Percentiles rank a stretch among this genome's conserved stretches.
phyloP scores from a whole-genome alignment of 257 asterid species.

The Phtheirospermum japonicum region DNA sequence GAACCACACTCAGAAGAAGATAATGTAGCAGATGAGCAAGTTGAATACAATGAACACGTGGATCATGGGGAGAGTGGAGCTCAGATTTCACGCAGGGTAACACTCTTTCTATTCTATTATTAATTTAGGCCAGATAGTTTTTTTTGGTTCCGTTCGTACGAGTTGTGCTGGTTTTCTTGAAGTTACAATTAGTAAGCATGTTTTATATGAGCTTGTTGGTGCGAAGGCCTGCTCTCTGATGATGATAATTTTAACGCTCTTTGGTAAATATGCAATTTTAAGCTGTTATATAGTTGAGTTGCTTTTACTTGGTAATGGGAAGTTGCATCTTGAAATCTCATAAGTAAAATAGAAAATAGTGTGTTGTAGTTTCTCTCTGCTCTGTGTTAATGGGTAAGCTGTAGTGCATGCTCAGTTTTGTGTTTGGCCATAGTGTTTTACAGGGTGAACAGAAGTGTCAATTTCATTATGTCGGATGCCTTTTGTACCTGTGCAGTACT shows the following conservation, averaged over 20 bases:
- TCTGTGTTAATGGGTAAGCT: background rate
- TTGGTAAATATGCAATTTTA: background rate
- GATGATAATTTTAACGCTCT: background rate
- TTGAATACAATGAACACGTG: conserved; percentile 45
- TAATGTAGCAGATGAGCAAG: conserved; percentile 44
- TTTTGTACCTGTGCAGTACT: background rate
- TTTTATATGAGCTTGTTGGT: conserved; percentile 3
- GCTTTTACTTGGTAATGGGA: background rate
- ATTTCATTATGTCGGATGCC: background rate
- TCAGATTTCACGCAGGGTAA: conserved; percentile 70
- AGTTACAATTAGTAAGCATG: conserved; percentile 16
- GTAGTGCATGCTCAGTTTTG: background rate
- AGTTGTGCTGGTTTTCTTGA: conserved; percentile 8
- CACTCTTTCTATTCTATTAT: conserved; percentile 18
- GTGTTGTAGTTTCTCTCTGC: background rate
- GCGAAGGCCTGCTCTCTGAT: conserved; percentile 12
- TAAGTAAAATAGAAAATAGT: background rate
- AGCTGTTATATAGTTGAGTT: background rate
- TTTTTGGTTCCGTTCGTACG: conserved; percentile 9
- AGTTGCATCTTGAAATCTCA: background rate
- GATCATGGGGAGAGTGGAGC: conserved; percentile 57
- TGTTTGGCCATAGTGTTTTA: background rate
- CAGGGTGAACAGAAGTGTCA: background rate
- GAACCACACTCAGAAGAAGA: conserved; percentile 65
- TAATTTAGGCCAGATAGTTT: conserved; percentile 19